phyloP scores from a whole-genome alignment of 768 basidiomycete species.

The Cystofilobasidium capitatum region DNA sequence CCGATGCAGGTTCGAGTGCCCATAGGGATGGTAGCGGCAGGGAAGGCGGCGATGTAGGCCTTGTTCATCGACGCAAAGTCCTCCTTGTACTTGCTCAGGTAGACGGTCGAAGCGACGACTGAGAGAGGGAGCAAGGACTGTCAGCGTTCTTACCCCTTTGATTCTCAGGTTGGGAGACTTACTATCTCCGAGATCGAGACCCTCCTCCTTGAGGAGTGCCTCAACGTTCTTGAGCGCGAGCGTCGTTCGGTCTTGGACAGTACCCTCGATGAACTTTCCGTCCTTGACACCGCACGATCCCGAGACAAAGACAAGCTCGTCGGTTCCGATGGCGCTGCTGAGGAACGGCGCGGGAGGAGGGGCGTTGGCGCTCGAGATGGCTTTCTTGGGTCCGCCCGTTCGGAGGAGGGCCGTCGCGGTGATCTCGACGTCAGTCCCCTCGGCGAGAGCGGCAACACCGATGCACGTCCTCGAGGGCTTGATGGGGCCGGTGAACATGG shows the following conservation, averaged over 20 bases:
- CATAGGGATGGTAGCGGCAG: not conserved
- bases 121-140: not conserved
- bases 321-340: conserved; percentile 15
- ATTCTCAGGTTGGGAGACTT: too few relatives aligned
- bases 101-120: conserved; percentile 21
- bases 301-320: conserved; percentile 20
- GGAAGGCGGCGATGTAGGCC: conserved; percentile 19
- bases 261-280: conserved; percentile 19
- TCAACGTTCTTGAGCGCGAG: conserved; percentile 13
- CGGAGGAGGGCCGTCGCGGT: conserved; percentile 15
- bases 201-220: conserved; percentile 15
- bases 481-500: not conserved
- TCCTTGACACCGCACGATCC: conserved; percentile 23
- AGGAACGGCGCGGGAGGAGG: conserved; percentile 21
- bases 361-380: conserved; percentile 7
- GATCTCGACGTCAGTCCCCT: conserved; percentile 22
- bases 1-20: conserved; percentile 20
- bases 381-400: not conserved
- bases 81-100: conserved; percentile 20
- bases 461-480: conserved; percentile 24
- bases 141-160: not conserved
- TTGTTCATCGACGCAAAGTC: conserved; percentile 17
- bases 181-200: conserved; percentile 14
- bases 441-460: conserved; percentile 19
- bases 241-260: conserved; percentile 20